Base-by-base conservation (phyloP, 108 stramenopile species). In the Cyclotella atomus region DNA sequence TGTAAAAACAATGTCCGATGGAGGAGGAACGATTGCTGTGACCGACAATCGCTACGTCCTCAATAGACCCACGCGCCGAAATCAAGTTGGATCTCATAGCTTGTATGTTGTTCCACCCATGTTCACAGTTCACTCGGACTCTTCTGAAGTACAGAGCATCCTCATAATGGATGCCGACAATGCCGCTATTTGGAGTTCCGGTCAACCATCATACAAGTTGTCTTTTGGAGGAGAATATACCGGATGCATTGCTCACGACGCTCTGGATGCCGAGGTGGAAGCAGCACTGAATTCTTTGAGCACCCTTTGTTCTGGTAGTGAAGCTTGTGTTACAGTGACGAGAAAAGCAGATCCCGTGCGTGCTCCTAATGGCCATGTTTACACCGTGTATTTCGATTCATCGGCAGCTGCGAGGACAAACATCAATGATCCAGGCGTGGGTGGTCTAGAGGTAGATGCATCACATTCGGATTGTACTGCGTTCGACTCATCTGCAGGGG, bases 361-460 rank as follows among this genome's bases (percentile, higher is more conserved):
- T n/a, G 88, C 88, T 14, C 91, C 91, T 27, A 89, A 87, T 76
- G 91, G 91, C 23, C 79, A 76, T 76, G 68, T 90, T 30, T 92
- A 85, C 68, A 75, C 61, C 21, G 41, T 89, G 3, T 88, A 88
- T 83, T 88, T 87, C 64, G 75, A 85, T 33, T 87, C 80, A n/a
- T 70, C 62, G 25, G 44, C 57, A 23, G 60, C 70, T 27, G 66
- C 71, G 35, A 72, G 71, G 15, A 32, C 43, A 32, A 70, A 82
- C 38, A 36, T 82, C 30, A 41, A 35, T 23, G 75, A 75, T 35
- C 64, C 77, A 25, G 79, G 59, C 21, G 20, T 33, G 14, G 59
- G 46, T 19, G 71, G 78, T 1, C 55, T 82, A 27, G 52, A 61
- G 38, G 74, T 67, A n/a, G 71, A 82, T 54, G 33, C 45, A 44